Percentiles rank a stretch among this genome's conserved stretches.
Evolutionary conservation across 2,329 filamentous ascomycete genomes (phyloP).

Genomic region (Fusarium concolor): DNA sequence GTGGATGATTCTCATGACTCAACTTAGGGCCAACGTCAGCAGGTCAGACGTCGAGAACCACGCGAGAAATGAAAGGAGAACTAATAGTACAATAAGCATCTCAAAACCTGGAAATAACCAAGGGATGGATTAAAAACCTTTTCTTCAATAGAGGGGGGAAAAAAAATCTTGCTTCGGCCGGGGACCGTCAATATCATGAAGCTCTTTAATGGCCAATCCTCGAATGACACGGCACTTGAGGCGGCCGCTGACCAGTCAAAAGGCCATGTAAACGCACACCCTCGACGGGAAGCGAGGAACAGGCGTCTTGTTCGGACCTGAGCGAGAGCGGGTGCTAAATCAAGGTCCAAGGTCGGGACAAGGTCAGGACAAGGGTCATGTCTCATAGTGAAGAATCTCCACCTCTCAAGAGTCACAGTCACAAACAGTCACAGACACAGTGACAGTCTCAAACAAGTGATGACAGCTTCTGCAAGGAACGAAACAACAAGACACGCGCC

Average conservation of each 20-base stretch:
- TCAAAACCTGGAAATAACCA: conserved; percentile 19
- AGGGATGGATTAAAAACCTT: conserved; percentile 22
- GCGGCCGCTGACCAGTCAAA: conserved; percentile 39
- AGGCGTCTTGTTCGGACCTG: conserved; percentile 39
- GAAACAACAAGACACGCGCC: conserved; percentile 23
- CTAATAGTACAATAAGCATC: not conserved
- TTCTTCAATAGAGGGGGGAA: not conserved
- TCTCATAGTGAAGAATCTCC: conserved; percentile 17
- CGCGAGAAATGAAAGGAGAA: conserved; percentile 12
- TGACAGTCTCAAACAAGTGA: conserved; percentile 23
- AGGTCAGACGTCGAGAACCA: conserved; percentile 26
- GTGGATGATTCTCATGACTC: conserved; percentile 34
- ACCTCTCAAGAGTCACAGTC: conserved; percentile 13
- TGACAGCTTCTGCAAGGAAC: conserved; percentile 30
- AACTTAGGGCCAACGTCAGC: conserved; percentile 24
- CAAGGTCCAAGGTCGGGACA: conserved; percentile 20
- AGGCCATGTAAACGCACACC: conserved; percentile 28
- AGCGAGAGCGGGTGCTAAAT: conserved; percentile 38
- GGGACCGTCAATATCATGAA: conserved; percentile 18
- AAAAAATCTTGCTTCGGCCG: conserved; percentile 19
- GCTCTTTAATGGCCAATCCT: conserved; percentile 36
- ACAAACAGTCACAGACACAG: conserved; percentile 5
- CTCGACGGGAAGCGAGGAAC: conserved; percentile 18
- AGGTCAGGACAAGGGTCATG: conserved; percentile 10
- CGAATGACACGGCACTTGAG: conserved; percentile 41